Evolutionary conservation across 768 basidiomycete species (phyloP).

Genomic region (Russula lepida): DNA sequence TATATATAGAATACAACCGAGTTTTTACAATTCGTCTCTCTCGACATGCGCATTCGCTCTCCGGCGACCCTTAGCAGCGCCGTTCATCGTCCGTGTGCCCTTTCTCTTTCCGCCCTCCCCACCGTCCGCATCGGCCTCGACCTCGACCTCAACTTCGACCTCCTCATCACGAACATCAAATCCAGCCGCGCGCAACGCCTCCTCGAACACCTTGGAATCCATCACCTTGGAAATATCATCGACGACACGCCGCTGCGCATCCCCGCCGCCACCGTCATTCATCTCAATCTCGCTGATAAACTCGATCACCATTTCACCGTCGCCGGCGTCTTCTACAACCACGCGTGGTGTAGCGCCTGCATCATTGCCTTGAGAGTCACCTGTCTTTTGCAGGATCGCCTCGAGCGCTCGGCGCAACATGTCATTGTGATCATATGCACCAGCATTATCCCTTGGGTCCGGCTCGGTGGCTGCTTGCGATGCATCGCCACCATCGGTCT

Average conservation of each 20-base stretch:
- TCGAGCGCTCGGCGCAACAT: conserved; percentile 18
- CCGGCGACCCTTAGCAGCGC: conserved; percentile 9
- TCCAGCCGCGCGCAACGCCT: conserved; percentile 46
- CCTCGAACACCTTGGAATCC: conserved; percentile 31
- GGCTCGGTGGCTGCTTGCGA: neutral
- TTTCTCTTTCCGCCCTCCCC: conserved; percentile 9
- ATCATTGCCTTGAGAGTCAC: neutral
- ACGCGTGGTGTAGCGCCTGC: conserved; percentile 7
- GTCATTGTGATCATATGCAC: neutral
- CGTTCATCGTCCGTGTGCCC: neutral
- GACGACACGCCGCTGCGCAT: conserved; percentile 19
- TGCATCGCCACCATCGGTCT: neutral
- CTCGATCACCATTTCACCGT: conserved; percentile 23
- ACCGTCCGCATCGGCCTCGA: conserved; percentile 25
- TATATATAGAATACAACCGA: neutral
- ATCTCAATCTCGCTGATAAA: conserved; percentile 17
- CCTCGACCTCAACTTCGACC: conserved; percentile 20
- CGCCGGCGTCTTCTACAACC: conserved; percentile 20
- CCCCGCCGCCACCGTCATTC: conserved; percentile 9
- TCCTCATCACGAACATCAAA: conserved; percentile 38
- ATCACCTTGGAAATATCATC: conserved; percentile 28
- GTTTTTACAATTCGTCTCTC: conserved; percentile 11
- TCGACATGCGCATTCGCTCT: neutral
- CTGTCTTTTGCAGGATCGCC: conserved; percentile 8
- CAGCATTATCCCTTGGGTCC: neutral